phyloP scores from a whole-genome alignment of 2,329 filamentous ascomycete species.

The Pyrenophora graminea region DNA sequence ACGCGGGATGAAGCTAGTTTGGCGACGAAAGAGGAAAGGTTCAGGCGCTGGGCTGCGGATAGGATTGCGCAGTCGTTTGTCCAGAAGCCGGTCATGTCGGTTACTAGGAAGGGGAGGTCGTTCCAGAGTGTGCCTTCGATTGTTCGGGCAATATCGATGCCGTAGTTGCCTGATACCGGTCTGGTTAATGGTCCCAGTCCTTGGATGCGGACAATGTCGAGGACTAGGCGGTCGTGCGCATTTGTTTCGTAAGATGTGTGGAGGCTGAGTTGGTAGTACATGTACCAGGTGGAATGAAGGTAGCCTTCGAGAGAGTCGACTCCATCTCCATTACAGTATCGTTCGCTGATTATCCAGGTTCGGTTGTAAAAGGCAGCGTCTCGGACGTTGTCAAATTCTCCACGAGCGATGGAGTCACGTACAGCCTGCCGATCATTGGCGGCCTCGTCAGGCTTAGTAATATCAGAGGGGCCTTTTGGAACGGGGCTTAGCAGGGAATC shows the following conservation, averaged over 20 bases:
- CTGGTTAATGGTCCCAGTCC: slow-evolving; percentile 13
- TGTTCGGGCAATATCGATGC: slow-evolving; percentile 16
- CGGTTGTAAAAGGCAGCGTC: slow-evolving; percentile 8
- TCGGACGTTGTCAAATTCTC: slow-evolving; percentile 7
- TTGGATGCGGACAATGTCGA: slow-evolving; percentile 12
- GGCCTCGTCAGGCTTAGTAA: slow-evolving; percentile 2
- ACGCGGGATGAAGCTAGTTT: slow-evolving; percentile 13
- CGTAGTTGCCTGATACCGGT: slow-evolving; percentile 11
- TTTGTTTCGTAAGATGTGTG: slow-evolving; percentile 8
- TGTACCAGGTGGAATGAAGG: slow-evolving; percentile 13
- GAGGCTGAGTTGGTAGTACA: slow-evolving; percentile 6
- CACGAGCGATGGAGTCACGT: slow-evolving; percentile 6
- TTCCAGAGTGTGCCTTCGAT: slow-evolving; percentile 16
- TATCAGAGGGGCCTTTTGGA: slow-evolving; percentile 5
- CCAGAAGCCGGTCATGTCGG: slow-evolving; percentile 14
- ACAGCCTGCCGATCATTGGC: slow-evolving; percentile 1
- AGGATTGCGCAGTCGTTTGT: slow-evolving; percentile 10
- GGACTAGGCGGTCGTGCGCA: slow-evolving; percentile 11
- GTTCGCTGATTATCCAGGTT: slow-evolving; percentile 7
- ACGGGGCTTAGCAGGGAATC: slow-evolving; percentile 2
- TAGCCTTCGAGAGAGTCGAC: slow-evolving; percentile 14
- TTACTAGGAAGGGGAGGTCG: slow-evolving; percentile 14
- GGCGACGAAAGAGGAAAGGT: slow-evolving; percentile 12
- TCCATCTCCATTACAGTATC: slow-evolving; percentile 12
- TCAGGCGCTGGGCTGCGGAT: slow-evolving; percentile 8